Evolutionary conservation across 2,329 filamentous ascomycete species (phyloP).

Genomic region (Salinomyces thailandicus): DNA sequence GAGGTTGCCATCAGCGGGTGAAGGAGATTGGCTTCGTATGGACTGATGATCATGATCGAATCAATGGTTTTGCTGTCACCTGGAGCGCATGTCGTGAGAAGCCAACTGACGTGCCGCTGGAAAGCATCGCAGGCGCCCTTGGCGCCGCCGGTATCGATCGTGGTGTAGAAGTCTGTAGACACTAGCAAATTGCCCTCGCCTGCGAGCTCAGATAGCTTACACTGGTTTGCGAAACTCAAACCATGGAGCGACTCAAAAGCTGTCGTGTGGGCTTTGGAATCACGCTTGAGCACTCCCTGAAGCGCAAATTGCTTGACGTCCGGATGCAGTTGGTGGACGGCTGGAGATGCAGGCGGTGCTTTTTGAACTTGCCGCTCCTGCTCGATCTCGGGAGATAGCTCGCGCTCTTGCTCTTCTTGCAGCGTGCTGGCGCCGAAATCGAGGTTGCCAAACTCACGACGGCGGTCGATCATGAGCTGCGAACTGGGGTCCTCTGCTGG

Average conservation of each 20-base stretch:
- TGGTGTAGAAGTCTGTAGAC: slow-evolving; percentile 40
- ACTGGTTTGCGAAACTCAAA: slow-evolving; percentile 29
- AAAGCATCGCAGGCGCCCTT: slow-evolving; percentile 33
- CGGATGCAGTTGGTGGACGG: slow-evolving; percentile 33
- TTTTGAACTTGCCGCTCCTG: slow-evolving; percentile 45
- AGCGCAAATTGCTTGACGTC: slow-evolving; percentile 34
- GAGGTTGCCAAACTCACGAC: slow-evolving; percentile 13
- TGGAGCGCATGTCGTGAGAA: slow-evolving; percentile 31
- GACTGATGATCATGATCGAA: slow-evolving; percentile 48
- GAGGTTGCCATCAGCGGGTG: slow-evolving; percentile 30
- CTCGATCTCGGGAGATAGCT: slow-evolving; percentile 55
- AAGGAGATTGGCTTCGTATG: slow-evolving; percentile 48
- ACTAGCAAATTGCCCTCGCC: slow-evolving; percentile 30
- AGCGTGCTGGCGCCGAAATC: slow-evolving; percentile 28
- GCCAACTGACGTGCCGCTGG: slow-evolving; percentile 45
- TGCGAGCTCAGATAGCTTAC: slow-evolving; percentile 27
- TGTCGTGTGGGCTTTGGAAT: slow-evolving; percentile 29
- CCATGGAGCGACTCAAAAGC: slow-evolving; percentile 37
- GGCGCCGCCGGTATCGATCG: neutral
- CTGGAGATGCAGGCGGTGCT: slow-evolving; percentile 33
- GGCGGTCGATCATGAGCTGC: slow-evolving; percentile 18
- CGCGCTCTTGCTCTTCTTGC: slow-evolving; percentile 59
- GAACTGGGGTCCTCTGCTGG: slow-evolving; percentile 10
- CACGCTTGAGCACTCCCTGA: slow-evolving; percentile 24
- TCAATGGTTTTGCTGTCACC: slow-evolving; percentile 5